A percentile compares a stretch with the other conserved stretches of the same genome.
Conservation (phyloP, 2,329 filamentous ascomycete species). For the Tolypocladium inflatum region DNA sequence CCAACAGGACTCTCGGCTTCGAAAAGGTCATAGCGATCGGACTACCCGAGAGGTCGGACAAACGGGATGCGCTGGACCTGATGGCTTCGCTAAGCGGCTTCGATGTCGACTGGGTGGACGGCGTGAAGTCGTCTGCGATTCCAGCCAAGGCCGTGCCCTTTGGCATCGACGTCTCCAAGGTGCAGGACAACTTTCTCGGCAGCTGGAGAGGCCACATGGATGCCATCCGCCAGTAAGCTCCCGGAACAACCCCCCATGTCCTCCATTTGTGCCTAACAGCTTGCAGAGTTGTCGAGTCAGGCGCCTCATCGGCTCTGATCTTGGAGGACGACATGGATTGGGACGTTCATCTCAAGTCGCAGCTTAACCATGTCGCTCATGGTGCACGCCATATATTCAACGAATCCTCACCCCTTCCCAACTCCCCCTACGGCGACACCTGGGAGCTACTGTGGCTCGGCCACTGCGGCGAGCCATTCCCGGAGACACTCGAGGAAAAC, state of each 20-base stretch:
- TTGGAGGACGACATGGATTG: conserved; percentile 36
- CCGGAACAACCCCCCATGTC: neutral
- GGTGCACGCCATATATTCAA: neutral
- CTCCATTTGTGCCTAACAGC: neutral
- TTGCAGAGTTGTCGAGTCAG: conserved; percentile 19
- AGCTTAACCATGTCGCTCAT: conserved; percentile 6
- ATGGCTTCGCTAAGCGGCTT: conserved; percentile 35
- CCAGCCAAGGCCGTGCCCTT: conserved; percentile 25
- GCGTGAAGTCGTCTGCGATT: conserved; percentile 27
- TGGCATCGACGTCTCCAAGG: conserved; percentile 14
- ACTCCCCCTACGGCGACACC: conserved; percentile 34
- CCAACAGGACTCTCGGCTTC: conserved; percentile 22
- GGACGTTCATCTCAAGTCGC: conserved; percentile 26
- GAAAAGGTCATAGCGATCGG: conserved; percentile 42
- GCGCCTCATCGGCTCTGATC: conserved; percentile 27
- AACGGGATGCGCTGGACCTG: conserved; percentile 37
- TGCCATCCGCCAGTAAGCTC: conserved; percentile 17
- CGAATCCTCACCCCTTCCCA: neutral
- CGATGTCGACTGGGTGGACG: conserved; percentile 35
- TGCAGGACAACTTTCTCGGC: conserved; percentile 25
- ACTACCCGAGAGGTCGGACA: conserved; percentile 37
- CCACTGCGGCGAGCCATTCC: conserved; percentile 28
- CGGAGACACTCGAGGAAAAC: conserved; percentile 14
- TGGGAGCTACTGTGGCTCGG: conserved; percentile 44
- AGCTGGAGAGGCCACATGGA: conserved; percentile 32